A percentile compares a stretch with the other conserved stretches of the same genome.
phyloP scores from a whole-genome alignment of 2,329 filamentous ascomycete species.

The Xylogone sp. region DNA sequence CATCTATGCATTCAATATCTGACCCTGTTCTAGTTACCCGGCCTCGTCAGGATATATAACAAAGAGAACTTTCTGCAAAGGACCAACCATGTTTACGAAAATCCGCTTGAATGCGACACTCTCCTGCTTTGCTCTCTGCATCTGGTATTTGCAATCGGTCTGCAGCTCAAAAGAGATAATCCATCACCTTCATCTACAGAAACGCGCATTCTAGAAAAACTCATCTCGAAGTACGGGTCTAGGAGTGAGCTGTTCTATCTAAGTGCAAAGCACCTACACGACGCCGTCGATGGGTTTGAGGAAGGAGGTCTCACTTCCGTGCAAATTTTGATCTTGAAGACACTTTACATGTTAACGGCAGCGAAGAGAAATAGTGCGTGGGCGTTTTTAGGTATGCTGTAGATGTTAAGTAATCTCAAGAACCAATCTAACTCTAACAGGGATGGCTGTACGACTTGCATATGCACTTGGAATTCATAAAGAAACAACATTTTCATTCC shows the following conservation, averaged over 20 bases:
- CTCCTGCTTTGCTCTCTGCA: constrained; percentile 11
- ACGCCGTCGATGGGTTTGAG: constrained; percentile 37
- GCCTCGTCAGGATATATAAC: constrained; percentile 5
- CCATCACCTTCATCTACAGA: background rate
- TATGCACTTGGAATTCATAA: constrained; percentile 59
- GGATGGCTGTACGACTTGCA: constrained; percentile 58
- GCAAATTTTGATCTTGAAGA: constrained; percentile 58
- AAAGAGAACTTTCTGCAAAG: constrained; percentile 1
- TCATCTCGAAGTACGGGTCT: constrained; percentile 4
- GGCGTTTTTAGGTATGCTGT: constrained; percentile 50
- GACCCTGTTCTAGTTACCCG: constrained; percentile 2
- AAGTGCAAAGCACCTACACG: constrained; percentile 9
- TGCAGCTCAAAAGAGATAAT: constrained; percentile 8
- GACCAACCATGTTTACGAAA: constrained; percentile 4
- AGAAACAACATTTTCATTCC: constrained; percentile 52
- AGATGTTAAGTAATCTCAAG: background rate
- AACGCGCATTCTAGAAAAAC: constrained; percentile 5
- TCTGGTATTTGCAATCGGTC: constrained; percentile 12
- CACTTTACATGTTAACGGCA: constrained; percentile 58
- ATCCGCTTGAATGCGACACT: constrained; percentile 7
- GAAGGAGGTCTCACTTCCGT: constrained; percentile 61
- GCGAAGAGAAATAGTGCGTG: constrained; percentile 60
- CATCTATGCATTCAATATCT: background rate
- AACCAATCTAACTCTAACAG: constrained; percentile 27
- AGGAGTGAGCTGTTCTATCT: constrained; percentile 12